Percentiles rank a stretch among this genome's conserved stretches.
Evolutionary conservation across 192 early-diverging fungal species (phyloP).

Genomic region (Anaeromyces robustus): DNA sequence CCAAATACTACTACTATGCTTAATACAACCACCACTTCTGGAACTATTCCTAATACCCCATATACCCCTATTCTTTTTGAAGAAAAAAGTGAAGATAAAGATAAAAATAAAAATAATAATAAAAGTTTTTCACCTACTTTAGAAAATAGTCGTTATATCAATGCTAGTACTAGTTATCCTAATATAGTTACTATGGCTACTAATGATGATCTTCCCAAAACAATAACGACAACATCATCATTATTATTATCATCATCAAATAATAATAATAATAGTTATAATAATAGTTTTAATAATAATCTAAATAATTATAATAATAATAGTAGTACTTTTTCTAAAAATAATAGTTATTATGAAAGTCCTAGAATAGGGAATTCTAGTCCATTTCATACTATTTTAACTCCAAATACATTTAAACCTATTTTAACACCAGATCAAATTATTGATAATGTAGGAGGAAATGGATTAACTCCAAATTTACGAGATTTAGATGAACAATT

Average conservation of each 20-base stretch:
- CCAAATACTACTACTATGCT: not conserved
- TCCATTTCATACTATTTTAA: not conserved
- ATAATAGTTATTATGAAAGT: too few relatives aligned
- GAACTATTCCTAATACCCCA: too few relatives aligned
- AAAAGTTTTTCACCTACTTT: too few relatives aligned
- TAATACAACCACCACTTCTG: not conserved
- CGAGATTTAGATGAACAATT: not conserved
- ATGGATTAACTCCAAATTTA: too few relatives aligned
- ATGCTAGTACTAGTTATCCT: not conserved
- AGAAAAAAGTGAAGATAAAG: not conserved
- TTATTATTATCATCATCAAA: too few relatives aligned
- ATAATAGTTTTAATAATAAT: too few relatives aligned
- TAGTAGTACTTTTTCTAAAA: too few relatives aligned
- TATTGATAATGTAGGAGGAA: not conserved
- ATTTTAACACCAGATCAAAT: not conserved
- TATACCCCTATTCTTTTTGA: not conserved
- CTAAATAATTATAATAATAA: too few relatives aligned
- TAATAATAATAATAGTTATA: too few relatives aligned
- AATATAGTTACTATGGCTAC: not conserved
- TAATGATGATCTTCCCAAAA: too few relatives aligned
- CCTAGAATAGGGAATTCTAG: not conserved
- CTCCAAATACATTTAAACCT: not conserved
- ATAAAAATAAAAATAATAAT: too few relatives aligned
- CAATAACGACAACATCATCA: too few relatives aligned
- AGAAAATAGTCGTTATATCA: not conserved